phyloP scores from a whole-genome alignment of 352 stramenopile species.

The Phytophthora tubulina region DNA sequence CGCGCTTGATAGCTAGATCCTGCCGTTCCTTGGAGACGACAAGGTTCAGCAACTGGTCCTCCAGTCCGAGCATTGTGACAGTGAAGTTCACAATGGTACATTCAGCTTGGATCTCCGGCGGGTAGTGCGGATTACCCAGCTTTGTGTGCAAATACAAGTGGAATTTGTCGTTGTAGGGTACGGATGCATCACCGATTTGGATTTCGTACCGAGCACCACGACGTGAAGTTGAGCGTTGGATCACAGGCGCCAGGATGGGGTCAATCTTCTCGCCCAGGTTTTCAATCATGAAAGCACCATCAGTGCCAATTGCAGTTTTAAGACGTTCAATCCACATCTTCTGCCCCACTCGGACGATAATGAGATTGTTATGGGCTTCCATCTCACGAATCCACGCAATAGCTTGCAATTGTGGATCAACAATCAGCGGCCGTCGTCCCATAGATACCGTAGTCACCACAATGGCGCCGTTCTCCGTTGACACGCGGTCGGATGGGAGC shows the following conservation, averaged over 20 bases:
- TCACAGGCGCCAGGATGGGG: conserved; percentile 93
- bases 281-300: conserved; percentile 94
- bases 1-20: conserved; percentile 84
- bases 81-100: conserved; percentile 97
- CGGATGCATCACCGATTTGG: conserved; percentile 94
- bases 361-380: conserved; percentile 91
- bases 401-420: conserved; percentile 94
- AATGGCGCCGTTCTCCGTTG: conserved; percentile 94
- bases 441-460: conserved; percentile 92
- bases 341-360: conserved; percentile 95
- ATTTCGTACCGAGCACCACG: conserved; percentile 94
- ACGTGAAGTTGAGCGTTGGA: conserved; percentile 95
- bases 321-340: conserved; percentile 96
- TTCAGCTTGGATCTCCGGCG: conserved; percentile 95
- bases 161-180: conserved; percentile 96
- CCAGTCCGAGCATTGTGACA: conserved; percentile 92
- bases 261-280: conserved; percentile 96
- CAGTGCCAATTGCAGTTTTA: conserved; percentile 94
- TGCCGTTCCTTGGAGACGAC: conserved; percentile 94
- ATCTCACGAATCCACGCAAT: conserved; percentile 95
- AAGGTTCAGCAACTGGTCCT: conserved; percentile 94
- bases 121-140: conserved; percentile 94
- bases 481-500: conserved; percentile 93
- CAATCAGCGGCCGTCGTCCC: conserved; percentile 92
- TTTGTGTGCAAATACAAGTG: conserved; percentile 96